Base-by-base conservation (phyloP, 179 eudicot species). In the Drosera spatulata region DNA sequence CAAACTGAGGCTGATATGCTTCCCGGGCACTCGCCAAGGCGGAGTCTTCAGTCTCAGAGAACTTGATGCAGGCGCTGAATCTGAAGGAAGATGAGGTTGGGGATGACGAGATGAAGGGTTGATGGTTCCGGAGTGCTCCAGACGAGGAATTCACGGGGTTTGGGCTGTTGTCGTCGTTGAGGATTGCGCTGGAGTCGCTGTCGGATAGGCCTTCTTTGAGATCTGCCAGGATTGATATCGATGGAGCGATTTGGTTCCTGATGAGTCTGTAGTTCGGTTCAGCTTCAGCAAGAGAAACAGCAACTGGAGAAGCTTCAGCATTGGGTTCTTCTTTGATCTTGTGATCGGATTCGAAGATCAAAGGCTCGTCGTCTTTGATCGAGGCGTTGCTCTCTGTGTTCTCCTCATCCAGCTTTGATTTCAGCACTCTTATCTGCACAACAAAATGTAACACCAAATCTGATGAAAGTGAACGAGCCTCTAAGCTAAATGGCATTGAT, bases 161-260 rank as follows among this genome's bases (percentile, higher is more conserved):
- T 61, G 79, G 84, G 64, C 77, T 79, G 72, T 62, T 78, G 55
- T 64, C 93, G 38, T 87, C 86, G 72, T 81, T 85, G 40, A 88
- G 66, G 56, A 88, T 81, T 4, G 90, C 93, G n/a, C 96, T 88
- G 3, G 96, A 81, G 46, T 88, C 90, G 15, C 97, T 90, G 6
- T 87, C 95, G 0, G 93, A 85, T 2, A 77, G 78, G 10, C 94
- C 94, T 14, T 87, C 89, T 70, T 76, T 83, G 69, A 82, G 65
- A 42, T 83, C 82, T 4, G 62, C 14, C 47, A 61, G 71, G 38
- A 73, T 7, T 5, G 75, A 49, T 8, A 65, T 15, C n/a, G 7
- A 15, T 46, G 55, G 54, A 2, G 38, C 41, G 41, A 10, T 33
- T 11, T 13, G 66, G 41, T 50, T 62, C 46, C 60, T 68, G 45